Percentiles rank a stretch among this genome's conserved stretches.
Evolutionary conservation across 352 stramenopile genomes (phyloP).

Genomic region (Globisporangium canariense): DNA sequence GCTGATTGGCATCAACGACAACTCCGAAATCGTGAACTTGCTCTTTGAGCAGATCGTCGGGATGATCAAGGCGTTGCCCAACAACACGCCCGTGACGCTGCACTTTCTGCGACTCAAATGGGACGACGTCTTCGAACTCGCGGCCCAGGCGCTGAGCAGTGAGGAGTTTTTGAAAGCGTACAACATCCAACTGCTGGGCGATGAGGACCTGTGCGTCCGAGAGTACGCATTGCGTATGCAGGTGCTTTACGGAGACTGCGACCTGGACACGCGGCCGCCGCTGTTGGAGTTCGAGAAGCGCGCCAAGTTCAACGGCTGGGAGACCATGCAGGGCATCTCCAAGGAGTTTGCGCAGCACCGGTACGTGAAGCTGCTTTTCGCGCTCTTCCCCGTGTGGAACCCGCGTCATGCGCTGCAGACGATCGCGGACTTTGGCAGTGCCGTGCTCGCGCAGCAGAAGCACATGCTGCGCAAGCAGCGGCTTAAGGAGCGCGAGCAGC

Average conservation of each 20-base stretch:
- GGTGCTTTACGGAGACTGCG: conserved; percentile 63
- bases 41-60: conserved; percentile 73
- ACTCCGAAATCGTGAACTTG: conserved; percentile 45
- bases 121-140: conserved; percentile 51
- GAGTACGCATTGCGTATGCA: conserved; percentile 84
- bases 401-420: conserved; percentile 48
- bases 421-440: conserved; percentile 37
- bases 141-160: conserved; percentile 41
- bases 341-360: conserved; percentile 48
- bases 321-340: conserved; percentile 51
- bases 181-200: conserved; percentile 38
- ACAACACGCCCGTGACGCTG: conserved; percentile 39
- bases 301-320: conserved; percentile 78
- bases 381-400: conserved; percentile 70
- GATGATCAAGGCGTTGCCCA: conserved; percentile 52
- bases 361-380: conserved; percentile 79
- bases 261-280: conserved; percentile 43
- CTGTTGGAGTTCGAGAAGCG: conserved; percentile 68
- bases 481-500: conserved; percentile 13
- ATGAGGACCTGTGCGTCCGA: conserved; percentile 69
- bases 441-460: conserved; percentile 22
- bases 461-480: conserved; percentile 22
- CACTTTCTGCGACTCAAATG: conserved; percentile 61
- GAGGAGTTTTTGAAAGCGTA: conserved; percentile 46
- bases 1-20: conserved; percentile 63